These are phyloP conservation scores for Colletotrichum theobromicola DNA, from an alignment of 2,329 filamentous ascomycete species.

Conservation along the genomic window DNA sequence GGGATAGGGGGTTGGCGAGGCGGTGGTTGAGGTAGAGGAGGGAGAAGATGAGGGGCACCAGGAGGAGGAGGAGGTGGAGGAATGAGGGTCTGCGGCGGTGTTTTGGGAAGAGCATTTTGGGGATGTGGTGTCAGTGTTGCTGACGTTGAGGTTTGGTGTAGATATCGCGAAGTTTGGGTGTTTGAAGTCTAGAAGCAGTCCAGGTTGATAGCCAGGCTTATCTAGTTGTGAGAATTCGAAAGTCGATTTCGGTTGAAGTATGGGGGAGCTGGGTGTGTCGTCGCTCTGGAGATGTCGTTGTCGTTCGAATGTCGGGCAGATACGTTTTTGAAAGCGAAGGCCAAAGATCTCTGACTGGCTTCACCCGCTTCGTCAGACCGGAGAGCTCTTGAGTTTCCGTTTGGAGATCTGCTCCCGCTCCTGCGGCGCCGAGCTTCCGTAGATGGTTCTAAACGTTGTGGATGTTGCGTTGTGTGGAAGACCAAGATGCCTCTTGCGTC, in stretches of 20 bases:
- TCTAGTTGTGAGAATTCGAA: not conserved
- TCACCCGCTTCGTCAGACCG: not conserved
- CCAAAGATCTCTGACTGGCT: not conserved
- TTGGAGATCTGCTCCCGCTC: no score
- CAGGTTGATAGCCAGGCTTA: not conserved
- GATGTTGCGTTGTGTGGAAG: not conserved
- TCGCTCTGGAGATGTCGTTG: no score
- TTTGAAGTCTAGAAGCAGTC: not conserved
- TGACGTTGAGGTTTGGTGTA: not conserved
- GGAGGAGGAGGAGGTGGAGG: not conserved
- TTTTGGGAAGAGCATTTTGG: not conserved
- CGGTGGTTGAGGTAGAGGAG: not conserved
- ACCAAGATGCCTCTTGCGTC: fast-evolving
- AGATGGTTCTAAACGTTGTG: not conserved
- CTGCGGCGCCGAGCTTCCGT: not conserved
- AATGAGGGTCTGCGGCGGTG: not conserved
- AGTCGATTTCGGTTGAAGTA: not conserved
- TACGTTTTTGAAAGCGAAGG: not conserved
- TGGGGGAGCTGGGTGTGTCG: no score
- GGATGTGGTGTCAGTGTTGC: no score
- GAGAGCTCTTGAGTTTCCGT: not conserved
- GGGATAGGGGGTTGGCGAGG: not conserved
- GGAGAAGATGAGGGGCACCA: not conserved
- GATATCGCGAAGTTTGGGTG: not conserved
- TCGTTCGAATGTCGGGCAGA: not conserved